Base-by-base conservation (phyloP, 2,329 filamentous ascomycete species). In the Sporothrix globosa region DNA sequence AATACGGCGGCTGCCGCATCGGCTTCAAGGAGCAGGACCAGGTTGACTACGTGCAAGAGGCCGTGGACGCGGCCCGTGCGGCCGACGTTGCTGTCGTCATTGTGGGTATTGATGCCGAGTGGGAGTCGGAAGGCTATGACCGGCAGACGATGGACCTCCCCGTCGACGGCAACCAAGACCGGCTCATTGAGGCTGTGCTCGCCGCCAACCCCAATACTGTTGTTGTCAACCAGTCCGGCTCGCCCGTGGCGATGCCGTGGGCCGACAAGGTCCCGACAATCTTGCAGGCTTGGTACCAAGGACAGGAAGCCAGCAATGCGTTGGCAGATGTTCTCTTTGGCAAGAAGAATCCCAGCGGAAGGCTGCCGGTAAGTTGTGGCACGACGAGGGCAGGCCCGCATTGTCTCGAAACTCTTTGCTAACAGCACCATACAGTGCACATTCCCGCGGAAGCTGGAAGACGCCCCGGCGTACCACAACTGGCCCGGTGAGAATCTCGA, bases 71-170 rank as follows among this genome's bases (percentile, higher is more conserved):
- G 1, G 90, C 90, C 10, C 85, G 81, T 72, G 82, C 83, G 2
- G 87, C 88, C 0, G 90, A 92, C 75, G 87, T 91, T 17, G 90
- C 90, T 2, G 81, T 92, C 7, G 83, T 92, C 1, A 84, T 92
- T 65, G 86, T 91, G 11, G 90, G 90, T 1, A 82, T 92, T 0
- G 90, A 92, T 76, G 87, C 87, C 6, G 90, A 92, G 77, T 92
- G 90, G 90, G 90, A 92, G 76, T 91, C 89, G 1, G 90, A 92
- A 77, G 90, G 90, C 1, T 91, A 91, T 72, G 90, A 92, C 76
- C 85, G 90, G 61, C 81, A 83, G 70, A 86, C 82, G 69, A 87
- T 89, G 85, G 85, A 88, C 72, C 80, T 90, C 4, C 87, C 88
- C 48, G 81, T 80, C 39, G 80, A 85, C 72, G 86, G 82, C 58